Evolutionary conservation across 768 basidiomycete species (phyloP).

Genomic region (Pleurotus djamor): DNA sequence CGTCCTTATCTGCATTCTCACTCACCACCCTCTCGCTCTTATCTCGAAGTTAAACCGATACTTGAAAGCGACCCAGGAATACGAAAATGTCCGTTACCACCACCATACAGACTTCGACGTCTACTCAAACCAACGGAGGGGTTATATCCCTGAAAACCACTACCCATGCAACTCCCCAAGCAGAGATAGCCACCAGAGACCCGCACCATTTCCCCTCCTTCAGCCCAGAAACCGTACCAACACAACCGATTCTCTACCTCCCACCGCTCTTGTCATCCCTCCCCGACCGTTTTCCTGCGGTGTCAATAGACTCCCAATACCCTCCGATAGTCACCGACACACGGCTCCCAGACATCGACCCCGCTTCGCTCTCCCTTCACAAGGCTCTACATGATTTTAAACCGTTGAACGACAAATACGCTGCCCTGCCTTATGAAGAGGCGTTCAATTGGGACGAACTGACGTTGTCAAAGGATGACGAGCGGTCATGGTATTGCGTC

Average conservation of each 20-base stretch:
- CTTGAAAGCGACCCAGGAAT: background rate
- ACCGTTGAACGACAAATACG: constrained; percentile 61
- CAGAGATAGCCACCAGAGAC: constrained; percentile 26
- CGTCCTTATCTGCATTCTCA: no score
- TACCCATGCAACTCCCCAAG: background rate
- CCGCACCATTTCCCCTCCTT: constrained; percentile 61
- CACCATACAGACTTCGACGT: background rate
- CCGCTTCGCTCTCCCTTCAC: constrained; percentile 81
- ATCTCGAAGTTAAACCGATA: no score
- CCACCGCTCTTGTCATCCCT: constrained; percentile 83
- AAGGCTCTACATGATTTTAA: constrained; percentile 79
- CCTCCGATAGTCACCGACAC: constrained; percentile 64
- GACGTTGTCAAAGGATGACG: constrained; percentile 62
- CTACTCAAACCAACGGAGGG: background rate
- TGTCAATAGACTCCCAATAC: constrained; percentile 21
- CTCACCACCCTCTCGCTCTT: no score
- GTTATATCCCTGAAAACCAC: no score
- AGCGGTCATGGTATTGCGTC: constrained; percentile 91
- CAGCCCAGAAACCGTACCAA: constrained; percentile 30
- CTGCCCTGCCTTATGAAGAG: constrained; percentile 56
- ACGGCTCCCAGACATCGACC: constrained; percentile 82
- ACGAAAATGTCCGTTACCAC: background rate
- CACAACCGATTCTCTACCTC: constrained; percentile 67
- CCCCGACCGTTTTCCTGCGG: constrained; percentile 38
- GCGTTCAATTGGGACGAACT: constrained; percentile 91